phyloP scores from a whole-genome alignment of 2,329 filamentous ascomycete genomes.

The Dichotomopilus funicola region DNA sequence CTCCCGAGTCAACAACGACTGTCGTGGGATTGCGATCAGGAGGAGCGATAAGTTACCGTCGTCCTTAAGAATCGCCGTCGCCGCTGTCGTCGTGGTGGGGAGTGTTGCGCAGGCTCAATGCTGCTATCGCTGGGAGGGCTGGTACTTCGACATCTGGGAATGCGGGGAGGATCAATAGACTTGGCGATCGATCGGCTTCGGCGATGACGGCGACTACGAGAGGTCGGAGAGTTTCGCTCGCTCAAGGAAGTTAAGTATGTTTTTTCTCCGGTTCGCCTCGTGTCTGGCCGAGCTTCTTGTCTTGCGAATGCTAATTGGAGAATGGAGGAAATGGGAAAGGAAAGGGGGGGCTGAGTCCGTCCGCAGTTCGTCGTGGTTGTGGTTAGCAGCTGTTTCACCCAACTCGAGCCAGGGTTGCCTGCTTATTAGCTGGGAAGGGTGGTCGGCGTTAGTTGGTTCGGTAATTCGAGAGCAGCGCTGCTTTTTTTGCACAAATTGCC shows the following conservation, averaged over 20 bases:
- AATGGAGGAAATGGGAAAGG: background rate
- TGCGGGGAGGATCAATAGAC: background rate
- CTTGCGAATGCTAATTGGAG: background rate
- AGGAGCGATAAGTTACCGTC: too few relatives aligned
- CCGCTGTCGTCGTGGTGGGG: background rate
- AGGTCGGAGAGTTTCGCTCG: background rate
- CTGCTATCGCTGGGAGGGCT: slow-evolving; percentile 15
- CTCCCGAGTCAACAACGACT: too few relatives aligned
- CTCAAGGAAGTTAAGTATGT: background rate
- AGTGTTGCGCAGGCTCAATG: slow-evolving; percentile 12
- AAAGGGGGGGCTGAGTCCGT: background rate
- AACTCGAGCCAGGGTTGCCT: background rate
- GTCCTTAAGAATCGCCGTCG: background rate
- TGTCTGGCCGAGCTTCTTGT: background rate
- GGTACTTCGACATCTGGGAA: slow-evolving; percentile 16
- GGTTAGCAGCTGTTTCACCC: slow-evolving; percentile 8
- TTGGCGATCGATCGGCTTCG: too few relatives aligned
- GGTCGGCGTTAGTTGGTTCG: background rate
- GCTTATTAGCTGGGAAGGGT: background rate
- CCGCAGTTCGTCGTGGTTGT: background rate
- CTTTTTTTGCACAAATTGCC: background rate
- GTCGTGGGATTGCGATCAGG: too few relatives aligned
- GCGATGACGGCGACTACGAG: background rate
- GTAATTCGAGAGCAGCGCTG: background rate
- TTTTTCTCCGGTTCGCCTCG: background rate